phyloP scores from a whole-genome alignment of 139 green algal genomes.

The Chlamydomonas schloesseri region DNA sequence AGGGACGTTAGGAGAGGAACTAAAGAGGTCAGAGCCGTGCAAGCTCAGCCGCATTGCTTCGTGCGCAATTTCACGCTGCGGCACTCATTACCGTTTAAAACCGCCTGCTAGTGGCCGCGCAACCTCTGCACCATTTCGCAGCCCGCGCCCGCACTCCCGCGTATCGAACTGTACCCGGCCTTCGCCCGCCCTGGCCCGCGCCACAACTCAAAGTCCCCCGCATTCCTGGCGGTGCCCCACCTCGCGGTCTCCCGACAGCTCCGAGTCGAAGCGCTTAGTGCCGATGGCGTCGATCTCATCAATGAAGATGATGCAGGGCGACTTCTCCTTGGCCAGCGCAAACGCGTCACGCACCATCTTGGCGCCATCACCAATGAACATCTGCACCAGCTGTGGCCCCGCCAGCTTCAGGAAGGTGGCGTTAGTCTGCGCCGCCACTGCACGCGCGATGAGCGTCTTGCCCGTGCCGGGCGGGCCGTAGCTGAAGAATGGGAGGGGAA shows the following conservation, averaged over 20 bases:
- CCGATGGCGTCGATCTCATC: conserved; percentile 91
- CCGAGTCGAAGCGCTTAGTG: conserved; percentile 97
- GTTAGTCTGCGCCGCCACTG: conserved; percentile 98
- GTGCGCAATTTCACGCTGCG: no score
- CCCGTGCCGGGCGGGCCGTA: conserved; percentile 83
- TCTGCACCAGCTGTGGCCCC: conserved; percentile 96
- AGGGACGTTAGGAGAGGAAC: no score
- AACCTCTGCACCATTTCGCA: no score
- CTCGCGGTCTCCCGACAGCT: conserved; percentile 94
- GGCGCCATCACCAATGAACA: conserved; percentile 99
- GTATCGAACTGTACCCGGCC: no score
- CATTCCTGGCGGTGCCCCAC: conserved; percentile 63
- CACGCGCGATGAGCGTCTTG: conserved; percentile 96
- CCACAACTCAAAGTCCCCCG: no score
- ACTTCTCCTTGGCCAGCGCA: conserved; percentile 98
- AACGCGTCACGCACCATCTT: conserved; percentile 99
- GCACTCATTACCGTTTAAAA: no score
- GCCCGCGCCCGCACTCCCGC: no score
- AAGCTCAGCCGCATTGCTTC: no score
- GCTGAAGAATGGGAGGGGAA: background rate
- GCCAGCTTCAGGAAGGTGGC: conserved; percentile 99
- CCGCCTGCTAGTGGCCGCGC: no score
- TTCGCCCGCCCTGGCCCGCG: no score
- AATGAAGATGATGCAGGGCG: conserved; percentile 99
- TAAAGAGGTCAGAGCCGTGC: no score